phyloP scores from a whole-genome alignment of 257 asterid species.

The Coffea canephora region DNA sequence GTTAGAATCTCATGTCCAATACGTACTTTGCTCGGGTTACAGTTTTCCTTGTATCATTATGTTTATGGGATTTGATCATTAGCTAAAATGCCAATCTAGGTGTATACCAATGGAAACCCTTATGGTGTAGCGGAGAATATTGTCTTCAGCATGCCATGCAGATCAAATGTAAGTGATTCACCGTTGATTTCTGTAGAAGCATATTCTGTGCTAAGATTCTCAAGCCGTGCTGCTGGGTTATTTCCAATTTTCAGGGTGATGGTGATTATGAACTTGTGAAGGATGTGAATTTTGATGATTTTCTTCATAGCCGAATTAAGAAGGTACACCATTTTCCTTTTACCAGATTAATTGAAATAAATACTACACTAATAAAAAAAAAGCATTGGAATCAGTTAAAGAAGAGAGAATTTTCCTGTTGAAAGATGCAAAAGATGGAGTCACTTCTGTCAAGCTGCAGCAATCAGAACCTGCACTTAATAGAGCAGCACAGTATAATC shows the following conservation, averaged over 20 bases:
- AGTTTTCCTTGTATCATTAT: not conserved
- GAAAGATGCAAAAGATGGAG: not conserved
- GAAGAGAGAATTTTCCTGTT: not conserved
- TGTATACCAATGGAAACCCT: constrained; percentile 81
- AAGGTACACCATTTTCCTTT: constrained; percentile 39
- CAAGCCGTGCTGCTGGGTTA: constrained; percentile 1
- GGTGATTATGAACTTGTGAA: constrained; percentile 91
- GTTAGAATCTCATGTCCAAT: not conserved
- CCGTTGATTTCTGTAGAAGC: not conserved
- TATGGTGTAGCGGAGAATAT: constrained; percentile 81
- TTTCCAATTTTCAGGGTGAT: constrained; percentile 56
- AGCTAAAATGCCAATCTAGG: constrained; percentile 36
- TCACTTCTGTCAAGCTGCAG: not conserved
- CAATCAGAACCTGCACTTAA: too few relatives aligned
- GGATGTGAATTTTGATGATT: constrained; percentile 72
- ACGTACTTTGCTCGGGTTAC: not conserved
- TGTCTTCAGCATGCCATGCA: constrained; percentile 98
- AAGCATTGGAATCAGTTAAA: not conserved
- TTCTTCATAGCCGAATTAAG: constrained; percentile 73
- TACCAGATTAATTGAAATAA: not conserved
- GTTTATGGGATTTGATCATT: not conserved
- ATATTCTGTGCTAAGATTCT: not conserved
- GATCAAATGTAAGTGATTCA: constrained; percentile 59
- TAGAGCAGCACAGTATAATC: not conserved
- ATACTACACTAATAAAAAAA: not conserved